phyloP scores from a whole-genome alignment of 768 basidiomycete genomes.

The Psilocybe cyanescens region DNA sequence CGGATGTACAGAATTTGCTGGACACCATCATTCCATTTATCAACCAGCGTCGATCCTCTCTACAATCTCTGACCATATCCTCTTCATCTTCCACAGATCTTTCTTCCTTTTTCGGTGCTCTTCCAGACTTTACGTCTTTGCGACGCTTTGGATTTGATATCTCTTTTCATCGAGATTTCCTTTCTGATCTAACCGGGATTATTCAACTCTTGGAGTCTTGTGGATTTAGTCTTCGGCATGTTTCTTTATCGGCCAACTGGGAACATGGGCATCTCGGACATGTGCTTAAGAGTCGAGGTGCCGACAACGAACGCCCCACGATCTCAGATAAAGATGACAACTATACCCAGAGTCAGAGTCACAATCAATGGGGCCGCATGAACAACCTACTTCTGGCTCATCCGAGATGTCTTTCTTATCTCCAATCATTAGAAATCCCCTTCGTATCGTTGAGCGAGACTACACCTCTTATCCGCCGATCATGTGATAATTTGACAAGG shows the following conservation, averaged over 20 bases:
- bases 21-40: conserved; percentile 35
- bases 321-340: background rate
- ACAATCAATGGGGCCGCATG: conserved; percentile 11
- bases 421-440: conserved; percentile 30
- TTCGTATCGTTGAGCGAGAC: conserved; percentile 21
- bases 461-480: conserved; percentile 25
- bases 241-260: conserved; percentile 25
- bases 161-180: conserved; percentile 17
- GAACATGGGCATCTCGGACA: conserved; percentile 1
- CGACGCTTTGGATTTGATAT: conserved; percentile 26
- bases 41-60: conserved; percentile 25
- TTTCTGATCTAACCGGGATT: conserved; percentile 30
- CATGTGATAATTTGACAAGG: conserved; percentile 26
- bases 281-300: background rate
- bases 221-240: conserved; percentile 21
- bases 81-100: conserved; percentile 35
- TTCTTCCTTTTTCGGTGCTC: conserved; percentile 33
- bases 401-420: conserved; percentile 7
- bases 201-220: conserved; percentile 24
- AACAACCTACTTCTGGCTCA: conserved; percentile 17
- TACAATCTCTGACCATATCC: conserved; percentile 35
- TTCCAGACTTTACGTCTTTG: conserved; percentile 30
- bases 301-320: background rate
- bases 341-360: conserved; percentile 1
- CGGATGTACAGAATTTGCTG: conserved; percentile 21